These are phyloP conservation scores for Xylaria bambusicola DNA, from an alignment of 495 filamentous ascomycete genomes.

Conservation along the genomic window DNA sequence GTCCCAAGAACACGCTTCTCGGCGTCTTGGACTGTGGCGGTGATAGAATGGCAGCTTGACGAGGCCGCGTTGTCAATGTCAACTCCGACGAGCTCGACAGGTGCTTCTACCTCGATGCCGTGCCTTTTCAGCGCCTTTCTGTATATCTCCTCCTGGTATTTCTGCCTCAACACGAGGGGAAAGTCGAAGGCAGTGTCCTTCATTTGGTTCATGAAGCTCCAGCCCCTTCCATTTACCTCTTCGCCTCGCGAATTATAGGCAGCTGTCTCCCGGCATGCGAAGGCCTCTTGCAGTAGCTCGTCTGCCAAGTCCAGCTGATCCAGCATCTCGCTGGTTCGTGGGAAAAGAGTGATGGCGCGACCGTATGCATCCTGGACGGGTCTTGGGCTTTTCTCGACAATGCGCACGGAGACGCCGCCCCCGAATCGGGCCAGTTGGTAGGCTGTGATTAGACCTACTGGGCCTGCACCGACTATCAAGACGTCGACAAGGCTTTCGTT, in stretches of 20 bases:
- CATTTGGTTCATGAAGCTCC: conserved; percentile 36
- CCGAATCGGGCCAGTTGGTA: conserved; percentile 64
- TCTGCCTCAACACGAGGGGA: conserved; percentile 45
- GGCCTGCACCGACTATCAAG: conserved; percentile 68
- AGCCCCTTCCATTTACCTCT: conserved; percentile 32
- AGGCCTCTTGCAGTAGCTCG: conserved; percentile 48
- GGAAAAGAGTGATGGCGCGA: conserved; percentile 46
- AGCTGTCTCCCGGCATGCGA: conserved; percentile 49
- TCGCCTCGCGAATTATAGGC: conserved; percentile 43
- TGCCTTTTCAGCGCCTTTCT: conserved; percentile 37
- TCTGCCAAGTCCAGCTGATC: conserved; percentile 43
- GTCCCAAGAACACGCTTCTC: conserved; percentile 20
- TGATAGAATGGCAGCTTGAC: conserved; percentile 33
- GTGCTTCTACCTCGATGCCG: conserved; percentile 36
- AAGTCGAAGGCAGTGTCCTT: conserved; percentile 40
- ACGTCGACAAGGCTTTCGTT: conserved; percentile 43
- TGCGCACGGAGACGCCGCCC: conserved; percentile 41
- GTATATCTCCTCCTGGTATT: conserved; percentile 46
- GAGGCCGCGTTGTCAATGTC: conserved; percentile 28
- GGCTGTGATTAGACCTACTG: conserved; percentile 64
- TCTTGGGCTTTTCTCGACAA: conserved; percentile 42
- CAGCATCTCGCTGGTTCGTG: conserved; percentile 49
- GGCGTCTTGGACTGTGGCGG: conserved; percentile 26
- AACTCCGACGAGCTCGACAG: conserved; percentile 34
- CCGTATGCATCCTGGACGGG: conserved; percentile 41